Evolutionary conservation across 2,329 filamentous ascomycete genomes (phyloP).

Genomic region (Aspergillus latus): DNA sequence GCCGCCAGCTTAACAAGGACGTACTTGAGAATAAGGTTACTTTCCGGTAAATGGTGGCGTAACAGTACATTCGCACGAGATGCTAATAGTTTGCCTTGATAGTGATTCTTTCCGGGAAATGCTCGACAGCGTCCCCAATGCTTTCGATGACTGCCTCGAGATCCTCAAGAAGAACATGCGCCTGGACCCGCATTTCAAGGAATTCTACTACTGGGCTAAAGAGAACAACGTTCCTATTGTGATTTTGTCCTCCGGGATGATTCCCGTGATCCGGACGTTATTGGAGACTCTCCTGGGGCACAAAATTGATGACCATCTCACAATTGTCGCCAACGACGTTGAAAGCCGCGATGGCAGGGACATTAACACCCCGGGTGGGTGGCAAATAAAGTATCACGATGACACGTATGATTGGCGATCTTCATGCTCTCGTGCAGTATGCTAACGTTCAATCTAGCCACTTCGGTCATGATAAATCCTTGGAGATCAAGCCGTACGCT

Average conservation of each 20-base stretch:
- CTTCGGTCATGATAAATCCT: conserved; percentile 96
- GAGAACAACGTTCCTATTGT: conserved; percentile 86
- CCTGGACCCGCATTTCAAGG: conserved; percentile 82
- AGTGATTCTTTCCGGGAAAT: conserved; percentile 83
- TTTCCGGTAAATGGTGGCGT: conserved; percentile 59
- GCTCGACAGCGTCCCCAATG: conserved; percentile 80
- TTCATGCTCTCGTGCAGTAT: conserved; percentile 1
- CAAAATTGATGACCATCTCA: conserved; percentile 66
- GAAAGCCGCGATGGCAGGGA: conserved; percentile 64
- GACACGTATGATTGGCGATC: conserved; percentile 61
- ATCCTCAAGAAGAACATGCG: conserved; percentile 78
- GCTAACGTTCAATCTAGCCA: conserved; percentile 49
- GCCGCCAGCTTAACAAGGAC: conserved; percentile 69
- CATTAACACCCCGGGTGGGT: conserved; percentile 78
- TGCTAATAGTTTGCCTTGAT: not conserved
- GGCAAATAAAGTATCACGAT: conserved; percentile 86
- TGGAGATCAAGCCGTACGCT: conserved; percentile 81
- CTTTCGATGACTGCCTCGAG: conserved; percentile 78
- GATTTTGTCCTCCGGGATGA: conserved; percentile 89
- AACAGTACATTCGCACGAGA: not conserved
- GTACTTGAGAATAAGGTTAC: conserved; percentile 69
- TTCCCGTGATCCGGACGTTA: conserved; percentile 82
- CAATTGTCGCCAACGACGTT: conserved; percentile 89
- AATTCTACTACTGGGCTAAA: conserved; percentile 82
- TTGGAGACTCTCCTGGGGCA: conserved; percentile 79